These are phyloP conservation scores for Boletus rex-veris DNA, from an alignment of 768 basidiomycete species.

Conservation along the genomic window DNA sequence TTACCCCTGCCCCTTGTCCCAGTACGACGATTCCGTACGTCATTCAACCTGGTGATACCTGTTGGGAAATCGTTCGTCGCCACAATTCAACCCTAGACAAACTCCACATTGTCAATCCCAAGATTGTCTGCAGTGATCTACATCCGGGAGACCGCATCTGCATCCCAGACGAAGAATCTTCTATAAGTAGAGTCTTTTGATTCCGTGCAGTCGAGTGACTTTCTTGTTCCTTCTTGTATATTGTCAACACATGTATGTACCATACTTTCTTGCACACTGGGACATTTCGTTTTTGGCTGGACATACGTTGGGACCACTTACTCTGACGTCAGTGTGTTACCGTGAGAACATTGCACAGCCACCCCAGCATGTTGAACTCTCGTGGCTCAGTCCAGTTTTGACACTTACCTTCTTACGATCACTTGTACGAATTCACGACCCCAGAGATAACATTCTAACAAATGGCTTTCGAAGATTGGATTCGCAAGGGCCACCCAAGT, in stretches of 20 bases:
- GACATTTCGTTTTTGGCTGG: not conserved
- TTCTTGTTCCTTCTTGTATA: constrained; percentile 5
- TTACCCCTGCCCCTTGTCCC: constrained; percentile 26
- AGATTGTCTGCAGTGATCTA: constrained; percentile 53
- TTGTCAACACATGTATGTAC: constrained; percentile 18
- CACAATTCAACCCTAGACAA: constrained; percentile 50
- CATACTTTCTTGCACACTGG: constrained; percentile 6
- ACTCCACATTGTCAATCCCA: constrained; percentile 49
- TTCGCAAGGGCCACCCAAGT: constrained; percentile 58
- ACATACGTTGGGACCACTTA: not conserved
- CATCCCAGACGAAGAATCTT: constrained; percentile 43
- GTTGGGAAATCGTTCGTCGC: constrained; percentile 57
- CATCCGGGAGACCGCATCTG: constrained; percentile 61
- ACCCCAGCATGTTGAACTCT: constrained; percentile 21
- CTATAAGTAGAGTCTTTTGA: constrained; percentile 30
- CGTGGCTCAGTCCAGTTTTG: constrained; percentile 7
- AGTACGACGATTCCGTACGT: constrained; percentile 42
- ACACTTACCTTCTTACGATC: constrained; percentile 14
- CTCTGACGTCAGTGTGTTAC: constrained; percentile 19
- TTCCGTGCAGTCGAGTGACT: not conserved
- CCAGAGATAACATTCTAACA: constrained; percentile 12
- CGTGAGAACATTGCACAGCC: constrained; percentile 25
- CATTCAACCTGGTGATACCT: constrained; percentile 58
- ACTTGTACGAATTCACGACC: constrained; percentile 29
- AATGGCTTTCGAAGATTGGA: constrained; percentile 39